Percentiles rank a stretch among this genome's conserved stretches.
Evolutionary conservation across 192 early-diverging fungal genomes (phyloP).

Genomic region (Funneliformis mosseae): DNA sequence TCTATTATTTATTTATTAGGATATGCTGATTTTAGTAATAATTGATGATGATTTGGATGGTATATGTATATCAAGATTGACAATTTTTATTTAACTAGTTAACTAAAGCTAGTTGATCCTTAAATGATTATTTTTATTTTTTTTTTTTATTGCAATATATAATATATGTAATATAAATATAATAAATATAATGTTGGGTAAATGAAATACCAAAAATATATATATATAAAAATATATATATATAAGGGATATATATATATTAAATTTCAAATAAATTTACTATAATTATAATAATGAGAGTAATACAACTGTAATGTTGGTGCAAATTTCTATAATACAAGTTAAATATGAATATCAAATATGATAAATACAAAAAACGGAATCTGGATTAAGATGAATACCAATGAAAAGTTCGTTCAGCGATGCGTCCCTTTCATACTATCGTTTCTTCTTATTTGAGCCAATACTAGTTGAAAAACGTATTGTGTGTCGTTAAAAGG

Average conservation of each 20-base stretch:
- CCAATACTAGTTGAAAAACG: conserved; percentile 27
- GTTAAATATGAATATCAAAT: neutral
- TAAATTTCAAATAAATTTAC: no score
- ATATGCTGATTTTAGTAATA: no score
- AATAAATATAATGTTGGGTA: neutral
- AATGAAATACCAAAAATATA: neutral
- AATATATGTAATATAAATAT: no score
- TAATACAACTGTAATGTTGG: no score
- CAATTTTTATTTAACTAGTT: no score
- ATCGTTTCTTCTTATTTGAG: conserved; percentile 15
- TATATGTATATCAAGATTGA: no score
- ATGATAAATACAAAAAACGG: neutral
- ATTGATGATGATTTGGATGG: no score
- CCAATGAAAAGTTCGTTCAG: neutral
- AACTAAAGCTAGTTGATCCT: neutral
- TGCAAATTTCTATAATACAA: neutral
- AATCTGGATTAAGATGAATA: neutral
- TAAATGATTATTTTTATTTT: no score
- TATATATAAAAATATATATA: no score
- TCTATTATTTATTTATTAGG: no score
- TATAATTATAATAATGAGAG: neutral
- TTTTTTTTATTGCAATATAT: neutral
- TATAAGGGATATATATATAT: no score
- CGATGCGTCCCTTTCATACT: neutral
- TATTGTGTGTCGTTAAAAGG: conserved; percentile 29